phyloP scores from a whole-genome alignment of 1,139 yeast species.

The Ogataea hybrid region DNA sequence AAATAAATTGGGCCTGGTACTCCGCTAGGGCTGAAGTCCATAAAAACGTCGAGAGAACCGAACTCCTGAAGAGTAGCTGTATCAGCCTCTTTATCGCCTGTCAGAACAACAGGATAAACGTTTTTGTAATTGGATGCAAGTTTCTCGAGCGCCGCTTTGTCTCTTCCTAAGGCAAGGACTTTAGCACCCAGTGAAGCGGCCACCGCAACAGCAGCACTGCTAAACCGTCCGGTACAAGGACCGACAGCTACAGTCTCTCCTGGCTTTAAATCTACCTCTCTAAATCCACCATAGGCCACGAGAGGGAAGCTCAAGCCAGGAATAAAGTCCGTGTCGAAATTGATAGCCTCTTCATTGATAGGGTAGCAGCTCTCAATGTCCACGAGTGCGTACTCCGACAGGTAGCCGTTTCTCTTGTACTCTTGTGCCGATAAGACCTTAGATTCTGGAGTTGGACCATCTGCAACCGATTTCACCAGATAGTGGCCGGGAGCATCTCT shows the following conservation, averaged over 20 bases:
- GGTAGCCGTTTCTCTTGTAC: conserved; percentile 2
- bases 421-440: not conserved
- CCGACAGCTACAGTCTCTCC: conserved; percentile 9
- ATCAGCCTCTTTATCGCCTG: not conserved
- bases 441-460: conserved; percentile 1
- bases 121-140: too few species aligned
- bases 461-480: conserved; percentile 2
- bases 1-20: not conserved
- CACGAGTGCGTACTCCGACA: conserved; percentile 5
- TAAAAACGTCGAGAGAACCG: conserved; percentile 5
- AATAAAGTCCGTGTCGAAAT: not conserved
- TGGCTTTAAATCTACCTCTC: conserved; percentile 1
- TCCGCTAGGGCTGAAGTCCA: conserved; percentile 6
- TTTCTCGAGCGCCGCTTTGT: not conserved
- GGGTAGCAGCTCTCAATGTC: conserved; percentile 2
- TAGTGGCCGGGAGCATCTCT: not conserved
- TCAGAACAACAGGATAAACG: not conserved
- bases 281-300: conserved; percentile 6
- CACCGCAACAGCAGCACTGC: conserved; percentile 11
- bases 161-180: conserved; percentile 8
- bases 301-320: not conserved
- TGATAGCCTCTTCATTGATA: not conserved
- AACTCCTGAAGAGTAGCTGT: not conserved
- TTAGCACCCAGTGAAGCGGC: conserved; percentile 10
- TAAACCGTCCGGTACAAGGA: conserved; percentile 9